Conservation (phyloP, 768 basidiomycete species). For the Amanita pallidorosea region DNA sequence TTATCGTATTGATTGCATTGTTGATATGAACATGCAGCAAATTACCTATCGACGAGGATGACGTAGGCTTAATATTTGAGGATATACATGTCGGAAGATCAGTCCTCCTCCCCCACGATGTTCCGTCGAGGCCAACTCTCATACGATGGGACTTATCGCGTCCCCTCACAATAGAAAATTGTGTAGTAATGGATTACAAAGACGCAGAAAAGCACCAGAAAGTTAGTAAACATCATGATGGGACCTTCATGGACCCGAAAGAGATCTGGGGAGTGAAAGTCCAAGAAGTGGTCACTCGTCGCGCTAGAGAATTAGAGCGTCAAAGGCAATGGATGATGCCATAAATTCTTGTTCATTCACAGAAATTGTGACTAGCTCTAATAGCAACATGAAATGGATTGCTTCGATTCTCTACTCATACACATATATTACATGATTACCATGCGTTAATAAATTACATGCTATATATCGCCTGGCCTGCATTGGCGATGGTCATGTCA, state of each 20-base stretch:
- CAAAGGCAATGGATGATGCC: slow-evolving; percentile 43
- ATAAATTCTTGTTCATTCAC: not conserved
- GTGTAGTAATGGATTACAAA: slow-evolving; percentile 69
- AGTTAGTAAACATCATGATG: slow-evolving; percentile 26
- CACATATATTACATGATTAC: slow-evolving; percentile 2
- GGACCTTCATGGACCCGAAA: slow-evolving; percentile 23
- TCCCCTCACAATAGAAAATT: slow-evolving; percentile 68
- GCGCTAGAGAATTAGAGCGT: slow-evolving; percentile 48
- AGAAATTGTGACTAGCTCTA: no score
- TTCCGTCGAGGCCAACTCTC: slow-evolving; percentile 63
- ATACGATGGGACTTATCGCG: slow-evolving; percentile 68
- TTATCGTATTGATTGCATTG: not conserved
- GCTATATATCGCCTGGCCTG: not conserved
- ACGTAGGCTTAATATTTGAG: slow-evolving; percentile 77
- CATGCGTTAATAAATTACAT: not conserved
- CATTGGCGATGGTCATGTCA: not conserved
- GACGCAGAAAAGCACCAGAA: slow-evolving; percentile 63
- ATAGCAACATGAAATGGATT: no score
- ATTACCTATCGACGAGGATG: slow-evolving; percentile 74
- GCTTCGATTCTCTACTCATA: slow-evolving; percentile 1
- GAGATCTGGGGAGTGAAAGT: slow-evolving; percentile 68
- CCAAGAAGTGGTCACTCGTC: slow-evolving; percentile 42
- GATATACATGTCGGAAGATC: slow-evolving; percentile 77
- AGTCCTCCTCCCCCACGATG: slow-evolving; percentile 63
- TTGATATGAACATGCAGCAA: slow-evolving; percentile 29